Evolutionary conservation across 2,329 filamentous ascomycete genomes (phyloP), one percentile per base, ranked within the genome.

Genomic region (Uncinocarpus reesii): DNA sequence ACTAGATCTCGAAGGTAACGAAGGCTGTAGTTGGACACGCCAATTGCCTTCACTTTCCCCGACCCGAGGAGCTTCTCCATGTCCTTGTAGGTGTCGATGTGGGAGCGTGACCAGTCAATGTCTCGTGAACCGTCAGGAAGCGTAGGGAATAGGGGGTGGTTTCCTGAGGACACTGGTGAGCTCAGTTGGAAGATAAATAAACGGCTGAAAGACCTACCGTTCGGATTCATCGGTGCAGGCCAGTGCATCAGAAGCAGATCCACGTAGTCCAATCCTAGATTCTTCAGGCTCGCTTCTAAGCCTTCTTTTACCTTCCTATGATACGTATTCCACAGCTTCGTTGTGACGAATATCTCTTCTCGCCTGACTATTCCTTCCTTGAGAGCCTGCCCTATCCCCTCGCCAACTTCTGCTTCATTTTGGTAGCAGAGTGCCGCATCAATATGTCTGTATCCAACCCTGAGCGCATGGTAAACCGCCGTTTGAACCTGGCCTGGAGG

Each of bases 181-280:
- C 26, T 29, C 21, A 24, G 18, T 7, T 16, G 7, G 20, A 23
- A 4, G 7, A 32, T n/a, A 13, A 13, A n/a, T 8, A 32, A 7
- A 7, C 15, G 32, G 20, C 7, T 4, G 11, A 35, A 35, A 37
- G n/a, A 29, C 31, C 16, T 37, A 76, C 82, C 83, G 28, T 84
- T 76, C 6, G 83, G 83, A 69, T 89, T 90, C 79, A 89, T 81
- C 42, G 47, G 24, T 38, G 87, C 71, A 4, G 85, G 83, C 85
- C 86, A 92, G 70, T 94, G 86, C 71, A 93, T 77, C 31, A 93
- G 74, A 62, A 79, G 87, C 49, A 93, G 71, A 63, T 93, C 87
- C 4, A 93, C 76, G 63, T 93, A 90, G 55, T 87, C 83, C 41
- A 92, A 71, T 1, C 85, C 84, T 29, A 93, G 70, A 51, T 76